phyloP scores from a whole-genome alignment of 2,329 filamentous ascomycete species.

The Fusarium sp. region DNA sequence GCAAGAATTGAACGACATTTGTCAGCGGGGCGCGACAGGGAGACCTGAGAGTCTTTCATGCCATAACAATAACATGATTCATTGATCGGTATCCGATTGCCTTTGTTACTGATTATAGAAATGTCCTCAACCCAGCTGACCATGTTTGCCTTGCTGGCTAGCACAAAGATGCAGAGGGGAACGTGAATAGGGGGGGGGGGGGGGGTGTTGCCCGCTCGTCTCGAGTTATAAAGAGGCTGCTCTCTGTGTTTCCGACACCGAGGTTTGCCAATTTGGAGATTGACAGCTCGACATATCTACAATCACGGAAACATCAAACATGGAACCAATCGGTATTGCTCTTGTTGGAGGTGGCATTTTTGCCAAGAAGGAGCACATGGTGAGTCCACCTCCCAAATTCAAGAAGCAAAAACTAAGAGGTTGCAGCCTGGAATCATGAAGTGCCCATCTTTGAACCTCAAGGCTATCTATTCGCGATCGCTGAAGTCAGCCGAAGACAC shows the following conservation, averaged over 20 bases:
- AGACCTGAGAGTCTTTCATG: neutral
- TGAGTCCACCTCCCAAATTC: neutral
- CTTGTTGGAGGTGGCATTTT: neutral
- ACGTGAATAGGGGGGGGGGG: neutral
- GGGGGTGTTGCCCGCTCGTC: neutral
- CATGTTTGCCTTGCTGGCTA: neutral
- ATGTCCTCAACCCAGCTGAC: neutral
- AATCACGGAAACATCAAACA: neutral
- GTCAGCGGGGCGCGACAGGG: neutral
- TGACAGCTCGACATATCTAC: neutral
- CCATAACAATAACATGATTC: too few species aligned
- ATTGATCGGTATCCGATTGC: neutral
- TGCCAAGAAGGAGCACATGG: constrained; percentile 2
- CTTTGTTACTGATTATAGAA: neutral
- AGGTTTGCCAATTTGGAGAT: neutral
- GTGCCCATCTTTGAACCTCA: neutral
- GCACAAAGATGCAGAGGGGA: neutral
- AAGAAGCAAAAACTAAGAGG: neutral
- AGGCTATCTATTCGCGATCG: neutral
- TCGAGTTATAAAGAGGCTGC: neutral
- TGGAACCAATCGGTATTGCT: neutral
- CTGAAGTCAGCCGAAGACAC: neutral
- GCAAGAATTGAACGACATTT: neutral
- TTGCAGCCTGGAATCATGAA: neutral
- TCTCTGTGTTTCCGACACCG: neutral